Evolutionary conservation across 2,329 filamentous ascomycete genomes (phyloP), one percentile per base, ranked within the genome.

Genomic region (Phialophora tarda): DNA sequence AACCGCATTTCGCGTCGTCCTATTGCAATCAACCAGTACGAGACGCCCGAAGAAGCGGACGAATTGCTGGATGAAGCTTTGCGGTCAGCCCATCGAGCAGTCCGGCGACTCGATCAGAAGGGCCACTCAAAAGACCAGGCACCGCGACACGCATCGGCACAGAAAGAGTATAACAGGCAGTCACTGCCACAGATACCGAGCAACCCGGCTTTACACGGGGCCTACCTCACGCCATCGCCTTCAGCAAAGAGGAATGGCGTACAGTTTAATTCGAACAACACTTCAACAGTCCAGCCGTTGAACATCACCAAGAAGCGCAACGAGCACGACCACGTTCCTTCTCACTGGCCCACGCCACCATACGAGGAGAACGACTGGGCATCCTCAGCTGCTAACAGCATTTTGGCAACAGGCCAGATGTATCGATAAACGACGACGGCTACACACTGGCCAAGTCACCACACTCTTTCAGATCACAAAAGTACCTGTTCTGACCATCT

Each of bases 311-410:
- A 87, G 75, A 85, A 86, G 54, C 81, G 82, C 74, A 81, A 79
- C 12, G 80, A 83, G 67, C 78, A 85, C 70, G 79, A 83, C 62
- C 75, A 81, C 63, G 80, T 82, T 24, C 79, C 83, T 62, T 84
- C 88, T 47, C 95, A 97, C 80, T 97, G 93, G 90, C 94, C 93
- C 2, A 98, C 95, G 17, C 95, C 95, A 24, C 94, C 95, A 3
- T 97, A 97, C 73, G 93, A 97, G 75, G 93, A 96, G 73, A 89
- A 89, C 69, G 93, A 97, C 77, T 98, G 93, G 94, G 92, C 90
- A 21, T 88, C 90, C 8, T 89, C 91, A 50, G 91, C 92, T 32
- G 88, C 92, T 11, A 90, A 91, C 5, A 93, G 90, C 79, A 93
- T 93, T 71, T 90, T 91, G 82, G 89, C 90, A 61, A 87, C 88